phyloP scores from a whole-genome alignment of 1,284 basidiomycete genomes.

The Apiotrichum brassicae region DNA sequence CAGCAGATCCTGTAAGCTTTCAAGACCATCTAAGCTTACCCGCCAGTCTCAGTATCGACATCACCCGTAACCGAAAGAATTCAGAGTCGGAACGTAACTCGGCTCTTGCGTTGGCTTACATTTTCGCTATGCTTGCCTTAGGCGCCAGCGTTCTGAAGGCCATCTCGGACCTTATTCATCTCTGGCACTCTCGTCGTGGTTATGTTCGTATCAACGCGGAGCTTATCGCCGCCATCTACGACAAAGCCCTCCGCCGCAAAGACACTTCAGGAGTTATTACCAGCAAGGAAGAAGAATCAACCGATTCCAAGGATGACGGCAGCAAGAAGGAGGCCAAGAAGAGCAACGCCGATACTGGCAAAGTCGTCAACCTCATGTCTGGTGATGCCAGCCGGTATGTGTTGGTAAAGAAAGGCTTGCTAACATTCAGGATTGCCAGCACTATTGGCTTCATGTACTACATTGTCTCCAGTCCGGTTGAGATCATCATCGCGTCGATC shows the following conservation, averaged over 20 bases:
- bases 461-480: slow-evolving; percentile 67
- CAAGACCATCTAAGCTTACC: neutral
- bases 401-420: too few relatives aligned
- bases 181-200: slow-evolving; percentile 71
- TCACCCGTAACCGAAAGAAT: neutral
- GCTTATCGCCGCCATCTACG: slow-evolving; percentile 72
- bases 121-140: slow-evolving; percentile 65
- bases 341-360: slow-evolving; percentile 47
- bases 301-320: slow-evolving; percentile 18
- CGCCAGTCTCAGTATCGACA: neutral
- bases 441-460: slow-evolving; percentile 34
- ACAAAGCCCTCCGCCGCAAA: slow-evolving; percentile 77
- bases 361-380: slow-evolving; percentile 51
- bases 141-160: slow-evolving; percentile 56
- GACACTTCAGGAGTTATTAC: slow-evolving; percentile 71
- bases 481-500: slow-evolving; percentile 64
- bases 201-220: slow-evolving; percentile 62
- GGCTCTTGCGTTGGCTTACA: slow-evolving; percentile 52
- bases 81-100: neutral
- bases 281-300: slow-evolving; percentile 48
- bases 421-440: slow-evolving; percentile 26
- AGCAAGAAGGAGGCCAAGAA: slow-evolving; percentile 41
- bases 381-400: slow-evolving; percentile 28
- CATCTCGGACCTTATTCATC: slow-evolving; percentile 65
- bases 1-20: slow-evolving; percentile 47